phyloP scores from a whole-genome alignment of 2,329 filamentous ascomycete genomes.

The Elsinoe fawcettii region DNA sequence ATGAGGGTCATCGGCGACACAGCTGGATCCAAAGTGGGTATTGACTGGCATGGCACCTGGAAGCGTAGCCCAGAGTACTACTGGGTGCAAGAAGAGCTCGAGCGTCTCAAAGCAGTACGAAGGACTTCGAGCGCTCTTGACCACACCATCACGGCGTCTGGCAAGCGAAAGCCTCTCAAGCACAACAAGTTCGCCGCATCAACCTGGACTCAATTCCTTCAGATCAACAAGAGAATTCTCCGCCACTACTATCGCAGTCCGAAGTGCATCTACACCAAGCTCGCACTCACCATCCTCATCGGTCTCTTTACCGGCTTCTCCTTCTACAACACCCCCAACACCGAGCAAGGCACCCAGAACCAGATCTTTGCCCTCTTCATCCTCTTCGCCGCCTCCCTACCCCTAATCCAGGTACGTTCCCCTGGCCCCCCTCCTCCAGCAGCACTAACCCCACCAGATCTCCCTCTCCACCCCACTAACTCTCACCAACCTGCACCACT shows the following conservation, averaged over 20 bases:
- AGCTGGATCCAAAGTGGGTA: not conserved
- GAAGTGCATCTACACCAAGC: not conserved
- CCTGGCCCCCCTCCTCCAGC: not conserved
- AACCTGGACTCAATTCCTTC: not conserved
- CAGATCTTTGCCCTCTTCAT: not conserved
- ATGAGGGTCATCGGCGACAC: not conserved
- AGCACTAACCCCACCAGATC: too few species aligned
- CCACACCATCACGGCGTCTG: not conserved
- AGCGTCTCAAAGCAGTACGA: not conserved
- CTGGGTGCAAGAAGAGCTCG: not conserved
- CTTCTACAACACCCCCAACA: not conserved
- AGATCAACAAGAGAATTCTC: not conserved
- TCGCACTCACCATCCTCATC: slow-evolving; percentile 6
- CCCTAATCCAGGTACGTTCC: not conserved
- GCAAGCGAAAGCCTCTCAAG: not conserved
- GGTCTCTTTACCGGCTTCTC: slow-evolving; percentile 17
- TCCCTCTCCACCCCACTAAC: too few species aligned
- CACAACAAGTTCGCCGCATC: not conserved
- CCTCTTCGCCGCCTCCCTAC: not conserved
- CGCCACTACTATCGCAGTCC: not conserved
- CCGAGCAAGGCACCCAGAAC: not conserved
- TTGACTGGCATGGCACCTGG: not conserved
- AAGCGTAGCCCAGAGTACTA: slow-evolving; percentile 1
- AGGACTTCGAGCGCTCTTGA: not conserved
- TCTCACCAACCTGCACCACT: too few species aligned